Percentiles rank a stretch among this genome's conserved stretches.
These are phyloP conservation scores for Lentinula guzmanii DNA, from an alignment of 768 basidiomycete species.

Conservation along the genomic window DNA sequence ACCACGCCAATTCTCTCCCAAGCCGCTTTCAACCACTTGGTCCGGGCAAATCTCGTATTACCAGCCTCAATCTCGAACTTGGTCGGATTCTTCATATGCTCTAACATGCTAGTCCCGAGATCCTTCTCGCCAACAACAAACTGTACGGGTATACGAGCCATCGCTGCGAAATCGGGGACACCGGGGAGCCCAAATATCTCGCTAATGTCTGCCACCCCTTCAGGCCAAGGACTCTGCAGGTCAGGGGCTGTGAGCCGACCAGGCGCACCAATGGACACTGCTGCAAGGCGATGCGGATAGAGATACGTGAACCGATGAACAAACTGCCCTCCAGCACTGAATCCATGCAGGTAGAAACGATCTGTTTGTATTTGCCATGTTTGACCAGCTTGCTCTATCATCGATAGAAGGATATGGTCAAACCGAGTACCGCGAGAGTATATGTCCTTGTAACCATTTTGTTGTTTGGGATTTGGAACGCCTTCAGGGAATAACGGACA, in stretches of 20 bases:
- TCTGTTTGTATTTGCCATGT: slow-evolving; percentile 13
- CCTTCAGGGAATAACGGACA: slow-evolving; percentile 18
- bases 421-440: slow-evolving; percentile 14
- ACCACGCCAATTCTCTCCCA: not conserved
- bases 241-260: slow-evolving; percentile 12
- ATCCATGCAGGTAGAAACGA: slow-evolving; percentile 17
- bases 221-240: slow-evolving; percentile 9
- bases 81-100: not conserved
- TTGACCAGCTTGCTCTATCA: slow-evolving; percentile 15
- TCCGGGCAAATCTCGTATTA: slow-evolving; percentile 9
- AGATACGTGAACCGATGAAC: slow-evolving; percentile 19
- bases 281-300: slow-evolving; percentile 13
- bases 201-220: slow-evolving; percentile 6
- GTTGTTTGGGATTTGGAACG: slow-evolving; percentile 13
- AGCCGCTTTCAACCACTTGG: slow-evolving; percentile 4
- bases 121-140: slow-evolving; percentile 16
- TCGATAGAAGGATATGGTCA: slow-evolving; percentile 15
- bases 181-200: slow-evolving; percentile 7
- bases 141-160: slow-evolving; percentile 10
- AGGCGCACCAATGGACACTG: slow-evolving; percentile 15
- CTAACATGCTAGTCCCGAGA: slow-evolving; percentile 8
- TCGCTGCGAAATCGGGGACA: slow-evolving; percentile 8
- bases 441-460: slow-evolving; percentile 15
- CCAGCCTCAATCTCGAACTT: slow-evolving; percentile 8
- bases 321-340: slow-evolving; percentile 20